Percentiles rank a stretch among this genome's conserved stretches.
Evolutionary conservation across 148 eudicot species (phyloP).

Genomic region (Amaranthus hypochondriacus): DNA sequence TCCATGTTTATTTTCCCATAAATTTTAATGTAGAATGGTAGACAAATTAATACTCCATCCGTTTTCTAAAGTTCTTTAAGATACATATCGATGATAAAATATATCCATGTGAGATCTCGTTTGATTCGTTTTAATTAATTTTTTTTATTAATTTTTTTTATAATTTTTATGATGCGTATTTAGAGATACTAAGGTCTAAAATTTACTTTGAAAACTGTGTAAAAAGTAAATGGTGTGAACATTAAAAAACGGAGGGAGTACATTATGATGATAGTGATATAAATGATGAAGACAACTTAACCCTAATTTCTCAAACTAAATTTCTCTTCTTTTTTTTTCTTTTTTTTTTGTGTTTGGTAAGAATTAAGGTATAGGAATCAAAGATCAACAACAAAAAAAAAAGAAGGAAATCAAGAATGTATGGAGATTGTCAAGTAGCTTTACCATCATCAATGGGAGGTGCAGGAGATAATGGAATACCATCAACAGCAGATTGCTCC

Average conservation of each 20-base stretch:
- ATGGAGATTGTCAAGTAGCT: slow-evolving; percentile 89
- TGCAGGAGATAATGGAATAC: slow-evolving; percentile 23
- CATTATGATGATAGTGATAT: not conserved
- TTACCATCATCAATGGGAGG: slow-evolving; percentile 58
- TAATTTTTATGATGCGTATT: too few relatives aligned
- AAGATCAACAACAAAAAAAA: not conserved
- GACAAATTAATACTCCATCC: not conserved
- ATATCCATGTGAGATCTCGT: too few relatives aligned
- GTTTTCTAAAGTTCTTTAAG: too few relatives aligned
- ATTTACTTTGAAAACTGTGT: too few relatives aligned
- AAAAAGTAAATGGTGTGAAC: too few relatives aligned
- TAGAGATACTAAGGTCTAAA: too few relatives aligned
- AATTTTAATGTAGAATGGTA: slow-evolving; percentile 8
- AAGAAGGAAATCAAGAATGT: slow-evolving; percentile 38
- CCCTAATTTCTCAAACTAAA: slow-evolving; percentile 21
- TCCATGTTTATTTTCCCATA: slow-evolving; percentile 1
- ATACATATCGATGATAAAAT: too few relatives aligned
- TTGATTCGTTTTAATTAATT: too few relatives aligned
- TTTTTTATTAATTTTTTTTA: too few relatives aligned
- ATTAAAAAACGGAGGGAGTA: not conserved
- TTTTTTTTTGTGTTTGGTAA: not conserved
- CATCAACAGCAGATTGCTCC: slow-evolving; percentile 22
- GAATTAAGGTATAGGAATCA: not conserved
- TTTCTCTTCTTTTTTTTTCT: not conserved
- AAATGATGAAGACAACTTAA: slow-evolving; percentile 13